Evolutionary conservation across 1,139 yeast genomes (phyloP).

Genomic region (Candida sp.): DNA sequence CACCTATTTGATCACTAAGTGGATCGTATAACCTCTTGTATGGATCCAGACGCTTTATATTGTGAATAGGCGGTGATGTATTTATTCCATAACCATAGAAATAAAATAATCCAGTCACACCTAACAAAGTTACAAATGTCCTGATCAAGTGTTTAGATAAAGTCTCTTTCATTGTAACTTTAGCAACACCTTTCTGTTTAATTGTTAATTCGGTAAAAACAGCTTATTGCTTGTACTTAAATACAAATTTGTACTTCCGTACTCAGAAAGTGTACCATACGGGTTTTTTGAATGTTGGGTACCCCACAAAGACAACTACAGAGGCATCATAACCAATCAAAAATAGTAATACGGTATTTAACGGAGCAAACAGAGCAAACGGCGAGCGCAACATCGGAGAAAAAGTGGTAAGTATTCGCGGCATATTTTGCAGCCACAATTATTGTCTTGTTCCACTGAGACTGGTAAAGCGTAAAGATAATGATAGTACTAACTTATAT

Average conservation of each 20-base stretch:
- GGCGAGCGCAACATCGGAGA: too few species aligned
- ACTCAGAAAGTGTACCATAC: not conserved
- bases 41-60: not conserved
- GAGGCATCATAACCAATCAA: too few species aligned
- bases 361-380: too few species aligned
- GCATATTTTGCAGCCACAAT: too few species aligned
- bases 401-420: too few species aligned
- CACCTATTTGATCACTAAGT: constrained; percentile 25
- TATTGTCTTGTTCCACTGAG: too few species aligned
- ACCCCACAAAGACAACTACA: too few species aligned
- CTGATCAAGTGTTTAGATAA: not conserved
- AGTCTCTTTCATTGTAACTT: not conserved
- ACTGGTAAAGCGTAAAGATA: too few species aligned
- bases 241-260: not conserved
- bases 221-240: not conserved
- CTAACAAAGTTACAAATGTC: not conserved
- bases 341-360: too few species aligned
- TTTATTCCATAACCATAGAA: not conserved
- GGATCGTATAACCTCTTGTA: constrained; percentile 16
- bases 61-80: not conserved
- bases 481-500: too few species aligned
- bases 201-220: not conserved
- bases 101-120: not conserved
- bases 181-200: too few species aligned
- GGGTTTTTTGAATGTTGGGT: too few species aligned